Base-by-base conservation (phyloP, 2,329 filamentous ascomycete genomes). In the Coniochaeta sp. region DNA sequence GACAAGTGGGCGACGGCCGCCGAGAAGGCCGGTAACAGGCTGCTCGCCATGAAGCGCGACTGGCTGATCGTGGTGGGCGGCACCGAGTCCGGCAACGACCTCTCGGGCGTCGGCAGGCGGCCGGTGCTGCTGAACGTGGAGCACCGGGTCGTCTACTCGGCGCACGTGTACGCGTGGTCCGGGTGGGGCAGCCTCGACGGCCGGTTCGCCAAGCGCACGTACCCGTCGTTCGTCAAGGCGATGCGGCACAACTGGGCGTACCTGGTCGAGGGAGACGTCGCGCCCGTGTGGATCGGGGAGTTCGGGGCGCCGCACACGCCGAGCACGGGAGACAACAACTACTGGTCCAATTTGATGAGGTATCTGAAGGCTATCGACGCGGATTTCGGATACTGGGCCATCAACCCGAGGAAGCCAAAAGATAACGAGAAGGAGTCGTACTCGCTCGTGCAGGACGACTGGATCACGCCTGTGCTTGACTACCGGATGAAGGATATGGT, bases 11-110 rank as follows among this genome's bases (percentile, higher is more conserved):
- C 86, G 0, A 70, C 76, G 1, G 87, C 87, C 0, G 85, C 86
- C 32, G 86, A 89, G 72, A 75, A 75, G 62, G 86, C 83, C 61
- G 83, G 84, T 55, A 86, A 88, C 68, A 75, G 80, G 19, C 74
- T 89, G 56, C 76, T 89, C 34, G 72, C 71, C 62, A 76, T 89
- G 70, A 84, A 87, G 61, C 74, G 73, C 19, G 77, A 87, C 72
- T 89, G 85, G 86, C 77, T 89, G 58, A 82, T 89, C 71, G 74
- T 90, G 50, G 83, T 89, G 50, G 87, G 87, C 71, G 87, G 87
- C 34, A 86, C 85, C 34, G 84, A 86, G 63, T 89, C 85, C 2
- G 81, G 83, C 59, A 89, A 89, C 71, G 85, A 89, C 71, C 75
- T 89, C 34, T 77, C 78, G 1, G 84, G 82, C 4, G 86, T 79